Evolutionary conservation across 768 basidiomycete genomes (phyloP).

Genomic region (Leccinum subgranulosum): DNA sequence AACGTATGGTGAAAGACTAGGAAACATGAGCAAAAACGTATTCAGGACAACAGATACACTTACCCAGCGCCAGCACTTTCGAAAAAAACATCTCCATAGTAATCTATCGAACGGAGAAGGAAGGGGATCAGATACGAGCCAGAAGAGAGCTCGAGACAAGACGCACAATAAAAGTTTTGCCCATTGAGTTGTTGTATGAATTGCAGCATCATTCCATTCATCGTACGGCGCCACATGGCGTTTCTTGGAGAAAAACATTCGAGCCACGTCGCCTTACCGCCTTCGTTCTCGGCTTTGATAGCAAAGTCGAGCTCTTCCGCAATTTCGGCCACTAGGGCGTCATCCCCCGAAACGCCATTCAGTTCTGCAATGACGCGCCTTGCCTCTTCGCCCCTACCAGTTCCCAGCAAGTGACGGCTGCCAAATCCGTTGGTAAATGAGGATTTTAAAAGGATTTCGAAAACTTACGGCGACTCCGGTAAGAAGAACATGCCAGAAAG

Average conservation of each 20-base stretch:
- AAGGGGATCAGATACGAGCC: not conserved
- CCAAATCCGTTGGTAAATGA: not conserved
- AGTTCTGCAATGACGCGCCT: constrained; percentile 60
- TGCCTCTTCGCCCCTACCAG: constrained; percentile 50
- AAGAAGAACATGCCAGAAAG: constrained; percentile 72
- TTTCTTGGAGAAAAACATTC: constrained; percentile 75
- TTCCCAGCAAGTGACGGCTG: constrained; percentile 70
- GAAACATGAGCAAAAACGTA: not conserved
- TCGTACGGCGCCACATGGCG: constrained; percentile 67
- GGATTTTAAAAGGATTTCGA: not conserved
- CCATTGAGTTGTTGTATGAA: constrained; percentile 81
- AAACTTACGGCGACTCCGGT: constrained; percentile 70
- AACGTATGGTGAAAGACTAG: constrained; percentile 62
- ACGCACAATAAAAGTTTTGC: constrained; percentile 76
- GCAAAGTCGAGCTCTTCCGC: constrained; percentile 64
- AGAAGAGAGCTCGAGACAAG: not conserved
- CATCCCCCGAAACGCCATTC: constrained; percentile 59
- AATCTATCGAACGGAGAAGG: constrained; percentile 43
- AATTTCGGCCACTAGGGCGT: constrained; percentile 54
- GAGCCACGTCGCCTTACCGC: constrained; percentile 74
- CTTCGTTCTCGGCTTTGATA: constrained; percentile 72
- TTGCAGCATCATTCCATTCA: constrained; percentile 81
- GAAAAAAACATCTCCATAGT: constrained; percentile 82
- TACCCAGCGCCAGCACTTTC: constrained; percentile 64
- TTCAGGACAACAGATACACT: constrained; percentile 11